These are phyloP conservation scores for Rhododendron ferrugineum DNA, from an alignment of 148 eudicot species.

Conservation along the genomic window DNA sequence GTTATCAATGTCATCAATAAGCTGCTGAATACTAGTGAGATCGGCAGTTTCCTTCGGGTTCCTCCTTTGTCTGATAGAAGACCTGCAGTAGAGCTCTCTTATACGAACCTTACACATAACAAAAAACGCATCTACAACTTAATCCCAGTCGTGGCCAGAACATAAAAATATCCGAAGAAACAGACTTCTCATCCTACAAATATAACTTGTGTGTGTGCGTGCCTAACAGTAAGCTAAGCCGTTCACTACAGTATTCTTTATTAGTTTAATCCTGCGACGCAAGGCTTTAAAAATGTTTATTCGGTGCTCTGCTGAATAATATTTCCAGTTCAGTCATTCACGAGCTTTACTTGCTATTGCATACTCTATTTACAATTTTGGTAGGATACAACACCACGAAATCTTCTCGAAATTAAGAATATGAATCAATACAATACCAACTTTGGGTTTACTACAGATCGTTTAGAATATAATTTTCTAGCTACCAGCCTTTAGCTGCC, in stretches of 20 bases:
- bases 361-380: not conserved
- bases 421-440: not conserved
- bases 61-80: constrained; percentile 81
- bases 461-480: not conserved
- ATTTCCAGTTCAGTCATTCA: not conserved
- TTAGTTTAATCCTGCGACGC: not conserved
- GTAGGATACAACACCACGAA: not conserved
- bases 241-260: not conserved
- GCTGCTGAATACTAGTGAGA: constrained; percentile 87
- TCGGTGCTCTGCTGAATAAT: not conserved
- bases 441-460: not conserved
- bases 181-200: no score
- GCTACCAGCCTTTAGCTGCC: not conserved
- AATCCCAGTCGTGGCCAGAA: not conserved
- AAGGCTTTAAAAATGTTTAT: not conserved
- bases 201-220: not conserved
- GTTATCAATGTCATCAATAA: constrained; percentile 57
- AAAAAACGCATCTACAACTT: not conserved
- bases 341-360: not conserved
- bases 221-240: not conserved
- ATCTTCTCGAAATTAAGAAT: not conserved
- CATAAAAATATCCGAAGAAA: not conserved
- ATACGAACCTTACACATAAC: not conserved
- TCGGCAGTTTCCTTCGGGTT: constrained; percentile 92
- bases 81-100: constrained; percentile 38